phyloP scores from a whole-genome alignment of 108 stramenopile genomes.

The Skeletonema tropicum region DNA sequence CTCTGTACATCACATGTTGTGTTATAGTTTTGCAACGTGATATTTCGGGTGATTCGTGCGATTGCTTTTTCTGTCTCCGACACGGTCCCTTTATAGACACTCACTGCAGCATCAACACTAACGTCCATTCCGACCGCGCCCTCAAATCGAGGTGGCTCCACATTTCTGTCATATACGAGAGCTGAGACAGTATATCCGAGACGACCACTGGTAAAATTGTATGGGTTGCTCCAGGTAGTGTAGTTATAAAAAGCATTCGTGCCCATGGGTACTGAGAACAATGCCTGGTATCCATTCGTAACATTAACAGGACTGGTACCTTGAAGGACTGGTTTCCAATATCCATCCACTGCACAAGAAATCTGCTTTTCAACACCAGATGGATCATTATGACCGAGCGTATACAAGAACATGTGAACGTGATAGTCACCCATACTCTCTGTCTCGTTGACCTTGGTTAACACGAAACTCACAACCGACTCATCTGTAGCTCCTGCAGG shows the following conservation, averaged over 20 bases:
- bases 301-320: conserved; percentile 16
- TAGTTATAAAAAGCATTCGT: conserved; percentile 40
- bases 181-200: conserved; percentile 67
- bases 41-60: conserved; percentile 29
- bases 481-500: conserved; percentile 23
- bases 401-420: conserved; percentile 30
- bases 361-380: conserved; percentile 26
- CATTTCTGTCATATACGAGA: conserved; percentile 57
- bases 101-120: conserved; percentile 22
- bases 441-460: conserved; percentile 7
- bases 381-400: conserved; percentile 25
- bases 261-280: conserved; percentile 37
- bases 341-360: conserved; percentile 43
- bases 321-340: conserved; percentile 32
- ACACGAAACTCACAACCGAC: conserved; percentile 17
- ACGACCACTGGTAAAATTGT: conserved; percentile 44
- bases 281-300: conserved; percentile 25
- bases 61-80: conserved; percentile 28
- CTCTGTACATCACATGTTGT: conserved; percentile 27
- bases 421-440: conserved; percentile 23
- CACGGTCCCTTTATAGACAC: conserved; percentile 20
- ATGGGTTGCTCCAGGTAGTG: conserved; percentile 64
- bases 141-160: conserved; percentile 49
- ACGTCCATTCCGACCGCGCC: conserved; percentile 64
- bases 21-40: conserved; percentile 10